Conservation (phyloP, 805 yeast genomes). For the Schizosaccharomyces japonicus region DNA sequence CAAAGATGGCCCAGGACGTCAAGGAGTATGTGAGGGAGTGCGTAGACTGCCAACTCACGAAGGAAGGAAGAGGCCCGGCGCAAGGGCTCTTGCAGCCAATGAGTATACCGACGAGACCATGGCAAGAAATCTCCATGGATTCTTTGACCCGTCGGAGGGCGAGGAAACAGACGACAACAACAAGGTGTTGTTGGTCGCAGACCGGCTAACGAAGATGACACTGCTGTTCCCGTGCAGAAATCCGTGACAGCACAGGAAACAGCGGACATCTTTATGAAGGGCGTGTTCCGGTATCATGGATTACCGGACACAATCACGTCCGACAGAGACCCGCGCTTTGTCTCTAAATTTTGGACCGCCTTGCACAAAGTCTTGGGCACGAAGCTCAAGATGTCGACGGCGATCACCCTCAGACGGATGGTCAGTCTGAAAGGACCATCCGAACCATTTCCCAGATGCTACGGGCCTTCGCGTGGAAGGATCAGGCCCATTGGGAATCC, state of each 20-base stretch:
- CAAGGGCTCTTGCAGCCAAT: conserved; percentile 8
- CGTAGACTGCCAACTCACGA: conserved; percentile 7
- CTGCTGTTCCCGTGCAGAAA: background rate
- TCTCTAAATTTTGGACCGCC: background rate
- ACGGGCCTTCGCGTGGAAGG: background rate
- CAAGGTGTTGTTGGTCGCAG: background rate
- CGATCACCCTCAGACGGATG: conserved; percentile 1
- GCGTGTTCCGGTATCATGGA: background rate
- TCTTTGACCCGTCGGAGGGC: background rate
- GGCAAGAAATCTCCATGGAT: conserved; percentile 7
- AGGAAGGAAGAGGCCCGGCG: conserved; percentile 4
- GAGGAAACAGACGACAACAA: background rate
- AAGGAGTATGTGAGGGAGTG: conserved; percentile 8
- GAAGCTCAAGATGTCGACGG: background rate
- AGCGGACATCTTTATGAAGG: background rate
- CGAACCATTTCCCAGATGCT: background rate
- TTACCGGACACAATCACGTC: background rate
- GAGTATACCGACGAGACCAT: conserved; percentile 7
- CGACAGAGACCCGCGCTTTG: background rate
- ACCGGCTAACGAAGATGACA: background rate
- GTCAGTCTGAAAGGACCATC: background rate
- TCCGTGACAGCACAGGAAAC: background rate
- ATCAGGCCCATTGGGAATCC: background rate
- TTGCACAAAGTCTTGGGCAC: background rate
- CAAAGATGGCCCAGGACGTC: conserved; percentile 6